These are phyloP conservation scores for Gamsiella multidivaricata DNA, from an alignment of 192 early-diverging fungal species.

Conservation along the genomic window DNA sequence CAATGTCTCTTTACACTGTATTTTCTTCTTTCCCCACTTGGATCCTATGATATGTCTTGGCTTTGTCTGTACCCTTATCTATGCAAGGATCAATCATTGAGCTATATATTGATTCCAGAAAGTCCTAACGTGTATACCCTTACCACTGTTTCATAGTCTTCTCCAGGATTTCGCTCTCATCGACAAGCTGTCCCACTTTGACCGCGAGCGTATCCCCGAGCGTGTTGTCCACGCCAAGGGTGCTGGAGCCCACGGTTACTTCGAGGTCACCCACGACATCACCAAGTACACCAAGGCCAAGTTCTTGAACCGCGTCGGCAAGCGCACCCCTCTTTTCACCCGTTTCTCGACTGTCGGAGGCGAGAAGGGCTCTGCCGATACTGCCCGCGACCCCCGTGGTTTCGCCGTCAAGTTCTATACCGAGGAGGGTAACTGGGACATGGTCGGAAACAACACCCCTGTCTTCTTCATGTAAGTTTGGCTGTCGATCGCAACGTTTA, in stretches of 20 bases:
- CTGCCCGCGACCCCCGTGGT: slow-evolving; percentile 76
- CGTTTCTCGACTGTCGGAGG: slow-evolving; percentile 76
- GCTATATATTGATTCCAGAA: too few species aligned
- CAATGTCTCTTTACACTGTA: too few species aligned
- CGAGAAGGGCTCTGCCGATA: slow-evolving; percentile 71
- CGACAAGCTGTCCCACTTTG: slow-evolving; percentile 84
- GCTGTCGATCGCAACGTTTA: too few species aligned
- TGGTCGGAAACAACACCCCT: slow-evolving; percentile 72
- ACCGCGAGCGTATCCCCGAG: slow-evolving; percentile 88
- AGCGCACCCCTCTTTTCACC: slow-evolving; percentile 74
- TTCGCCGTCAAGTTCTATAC: slow-evolving; percentile 83
- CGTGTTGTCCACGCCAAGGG: slow-evolving; percentile 91
- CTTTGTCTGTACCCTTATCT: too few species aligned
- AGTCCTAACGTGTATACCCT: too few species aligned
- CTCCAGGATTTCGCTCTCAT: slow-evolving; percentile 77
- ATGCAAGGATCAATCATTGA: too few species aligned
- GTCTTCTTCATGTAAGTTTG: slow-evolving; percentile 72
- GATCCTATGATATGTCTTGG: too few species aligned
- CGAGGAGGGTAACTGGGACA: slow-evolving; percentile 79
- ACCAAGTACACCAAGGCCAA: slow-evolving; percentile 68
- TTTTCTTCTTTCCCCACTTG: too few species aligned
- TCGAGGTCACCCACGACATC: slow-evolving; percentile 67
- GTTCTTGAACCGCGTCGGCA: slow-evolving; percentile 69
- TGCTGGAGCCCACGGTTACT: slow-evolving; percentile 85
- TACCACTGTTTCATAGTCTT: slow-evolving; percentile 23